phyloP scores from a whole-genome alignment of 768 basidiomycete species.

The Candolleomyces aberdarensis region DNA sequence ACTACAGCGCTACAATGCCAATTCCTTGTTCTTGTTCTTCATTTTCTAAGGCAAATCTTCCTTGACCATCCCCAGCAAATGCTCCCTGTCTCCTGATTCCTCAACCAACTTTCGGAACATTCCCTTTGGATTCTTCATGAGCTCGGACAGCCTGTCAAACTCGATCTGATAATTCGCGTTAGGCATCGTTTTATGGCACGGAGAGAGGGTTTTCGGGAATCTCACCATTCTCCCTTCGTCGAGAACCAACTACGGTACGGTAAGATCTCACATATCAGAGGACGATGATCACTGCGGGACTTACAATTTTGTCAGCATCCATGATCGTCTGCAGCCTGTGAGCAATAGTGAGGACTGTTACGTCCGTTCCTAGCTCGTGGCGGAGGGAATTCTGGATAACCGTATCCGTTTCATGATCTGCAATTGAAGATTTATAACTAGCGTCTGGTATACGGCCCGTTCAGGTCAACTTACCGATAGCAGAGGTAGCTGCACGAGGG shows the following conservation, averaged over 20 bases:
- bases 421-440: neutral
- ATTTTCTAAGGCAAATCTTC: no score
- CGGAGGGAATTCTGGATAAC: slow-evolving; percentile 69
- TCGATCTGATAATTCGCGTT: slow-evolving; percentile 34
- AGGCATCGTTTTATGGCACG: neutral
- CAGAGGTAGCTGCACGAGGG: slow-evolving; percentile 32
- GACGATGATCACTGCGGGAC: slow-evolving; percentile 2
- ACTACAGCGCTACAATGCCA: no score
- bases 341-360: slow-evolving; percentile 62
- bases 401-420: slow-evolving; percentile 57
- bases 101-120: slow-evolving; percentile 54
- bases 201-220: neutral
- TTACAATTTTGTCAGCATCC: slow-evolving; percentile 51
- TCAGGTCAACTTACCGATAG: slow-evolving; percentile 31
- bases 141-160: slow-evolving; percentile 46
- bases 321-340: slow-evolving; percentile 66
- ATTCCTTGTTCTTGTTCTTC: no score
- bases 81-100: slow-evolving; percentile 52
- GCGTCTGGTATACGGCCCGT: neutral
- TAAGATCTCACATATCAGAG: neutral
- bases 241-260: slow-evolving; percentile 12
- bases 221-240: slow-evolving; percentile 16
- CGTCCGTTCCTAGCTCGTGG: slow-evolving; percentile 54
- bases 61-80: slow-evolving; percentile 40
- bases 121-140: slow-evolving; percentile 53